Evolutionary conservation across 192 early-diverging fungal genomes (phyloP).

Genomic region (Coemansia guatemalensis): DNA sequence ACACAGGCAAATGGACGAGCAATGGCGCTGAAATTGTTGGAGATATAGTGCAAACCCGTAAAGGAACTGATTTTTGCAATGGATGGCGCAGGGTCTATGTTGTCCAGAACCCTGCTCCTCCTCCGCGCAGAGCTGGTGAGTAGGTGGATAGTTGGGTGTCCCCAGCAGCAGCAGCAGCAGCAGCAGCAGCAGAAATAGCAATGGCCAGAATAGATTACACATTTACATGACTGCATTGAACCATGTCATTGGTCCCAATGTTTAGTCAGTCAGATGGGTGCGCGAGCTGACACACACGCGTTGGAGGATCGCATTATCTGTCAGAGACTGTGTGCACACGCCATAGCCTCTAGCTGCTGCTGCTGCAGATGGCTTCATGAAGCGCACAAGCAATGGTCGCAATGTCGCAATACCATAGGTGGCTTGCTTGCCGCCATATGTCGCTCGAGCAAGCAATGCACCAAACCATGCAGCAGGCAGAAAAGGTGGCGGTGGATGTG

Average conservation of each 20-base stretch:
- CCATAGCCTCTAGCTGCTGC: background rate
- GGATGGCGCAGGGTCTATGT: slow-evolving; percentile 19
- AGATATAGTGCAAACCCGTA: slow-evolving; percentile 20
- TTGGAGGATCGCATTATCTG: background rate
- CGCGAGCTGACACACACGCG: background rate
- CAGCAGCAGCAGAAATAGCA: background rate
- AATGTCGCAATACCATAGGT: background rate
- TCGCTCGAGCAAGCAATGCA: background rate
- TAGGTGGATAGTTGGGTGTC: background rate
- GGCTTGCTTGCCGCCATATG: background rate
- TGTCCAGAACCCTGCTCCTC: slow-evolving; percentile 1
- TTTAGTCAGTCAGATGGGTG: background rate
- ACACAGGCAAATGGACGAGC: background rate
- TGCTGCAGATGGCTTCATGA: background rate
- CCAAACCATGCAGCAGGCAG: background rate
- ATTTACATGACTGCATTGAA: background rate
- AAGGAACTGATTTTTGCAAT: background rate
- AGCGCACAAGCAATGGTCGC: background rate
- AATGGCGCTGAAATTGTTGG: slow-evolving; percentile 8
- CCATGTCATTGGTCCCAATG: background rate
- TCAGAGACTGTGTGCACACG: background rate
- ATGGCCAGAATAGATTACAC: background rate
- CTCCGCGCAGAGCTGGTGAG: background rate
- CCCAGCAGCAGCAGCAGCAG: too few species aligned
- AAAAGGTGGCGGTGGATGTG: background rate